Evolutionary conservation across 2,329 filamentous ascomycete species (phyloP).

Genomic region (Fusarium neocosmosporiellum): DNA sequence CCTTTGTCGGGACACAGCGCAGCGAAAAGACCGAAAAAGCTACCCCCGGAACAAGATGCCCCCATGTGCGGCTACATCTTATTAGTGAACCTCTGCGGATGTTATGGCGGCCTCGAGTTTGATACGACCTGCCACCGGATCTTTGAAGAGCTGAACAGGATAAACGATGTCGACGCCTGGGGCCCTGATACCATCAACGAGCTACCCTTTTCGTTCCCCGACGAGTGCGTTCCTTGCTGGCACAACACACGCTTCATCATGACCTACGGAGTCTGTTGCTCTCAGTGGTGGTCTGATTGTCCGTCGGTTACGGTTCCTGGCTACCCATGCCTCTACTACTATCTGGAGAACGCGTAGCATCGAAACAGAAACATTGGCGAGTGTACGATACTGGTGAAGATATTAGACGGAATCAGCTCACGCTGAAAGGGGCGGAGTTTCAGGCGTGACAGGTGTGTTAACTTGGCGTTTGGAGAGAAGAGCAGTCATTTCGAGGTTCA

Average conservation of each 20-base stretch:
- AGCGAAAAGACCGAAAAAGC: conserved; percentile 16
- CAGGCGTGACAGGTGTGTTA: neutral
- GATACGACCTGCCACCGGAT: conserved; percentile 39
- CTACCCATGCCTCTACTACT: conserved; percentile 29
- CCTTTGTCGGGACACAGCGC: conserved; percentile 16
- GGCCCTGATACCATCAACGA: conserved; percentile 22
- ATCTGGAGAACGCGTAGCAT: neutral
- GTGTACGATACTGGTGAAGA: conserved; percentile 13
- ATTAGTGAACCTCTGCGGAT: conserved; percentile 43
- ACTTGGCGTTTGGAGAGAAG: neutral
- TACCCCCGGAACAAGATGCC: conserved; percentile 1
- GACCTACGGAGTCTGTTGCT: conserved; percentile 27
- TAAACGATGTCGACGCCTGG: conserved; percentile 44
- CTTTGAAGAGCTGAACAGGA: conserved; percentile 42
- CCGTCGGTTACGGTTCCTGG: conserved; percentile 22
- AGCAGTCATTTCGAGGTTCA: neutral
- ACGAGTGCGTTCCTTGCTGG: conserved; percentile 40
- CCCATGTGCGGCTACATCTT: conserved; percentile 47
- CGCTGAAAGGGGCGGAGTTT: conserved; percentile 6
- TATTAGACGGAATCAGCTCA: conserved; percentile 24
- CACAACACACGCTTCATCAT: conserved; percentile 38
- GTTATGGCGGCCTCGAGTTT: conserved; percentile 38
- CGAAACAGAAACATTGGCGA: neutral
- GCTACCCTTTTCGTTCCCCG: conserved; percentile 42
- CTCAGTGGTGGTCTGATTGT: conserved; percentile 32